phyloP scores from a whole-genome alignment of 164 flowering plant genomes.

The Taxillus chinensis region DNA sequence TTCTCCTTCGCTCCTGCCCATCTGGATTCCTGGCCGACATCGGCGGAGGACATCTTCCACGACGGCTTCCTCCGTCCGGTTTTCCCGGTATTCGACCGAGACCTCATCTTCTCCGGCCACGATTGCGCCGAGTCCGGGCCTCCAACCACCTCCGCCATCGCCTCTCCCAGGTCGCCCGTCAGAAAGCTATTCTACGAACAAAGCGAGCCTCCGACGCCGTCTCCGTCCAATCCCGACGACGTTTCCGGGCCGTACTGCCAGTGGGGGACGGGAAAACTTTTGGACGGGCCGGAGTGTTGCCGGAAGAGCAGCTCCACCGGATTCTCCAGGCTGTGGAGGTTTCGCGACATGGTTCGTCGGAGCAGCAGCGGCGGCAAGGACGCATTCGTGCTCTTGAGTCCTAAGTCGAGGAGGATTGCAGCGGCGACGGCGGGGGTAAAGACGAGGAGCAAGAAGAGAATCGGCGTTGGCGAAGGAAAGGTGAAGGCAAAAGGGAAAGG shows the following conservation, averaged over 20 bases:
- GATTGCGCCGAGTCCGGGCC: not conserved
- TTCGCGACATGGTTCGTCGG: not conserved
- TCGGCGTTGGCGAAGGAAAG: not conserved
- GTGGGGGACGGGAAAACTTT: not conserved
- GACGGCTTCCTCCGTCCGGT: not conserved
- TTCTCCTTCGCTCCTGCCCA: not conserved
- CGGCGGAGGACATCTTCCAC: not conserved
- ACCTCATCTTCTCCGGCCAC: not conserved
- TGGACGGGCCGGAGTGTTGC: not conserved
- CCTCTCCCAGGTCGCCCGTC: not conserved
- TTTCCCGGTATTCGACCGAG: not conserved
- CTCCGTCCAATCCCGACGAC: not conserved
- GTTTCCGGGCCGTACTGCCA: not conserved
- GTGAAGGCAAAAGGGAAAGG: not conserved
- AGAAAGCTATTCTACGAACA: not conserved
- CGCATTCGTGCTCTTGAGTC: not conserved
- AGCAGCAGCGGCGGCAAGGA: slow-evolving; percentile 3
- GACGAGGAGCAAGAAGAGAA: no score
- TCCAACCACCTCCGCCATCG: not conserved
- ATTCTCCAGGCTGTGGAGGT: slow-evolving; percentile 1
- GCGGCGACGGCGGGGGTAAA: not conserved
- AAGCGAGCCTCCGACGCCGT: not conserved
- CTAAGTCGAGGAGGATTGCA: not conserved
- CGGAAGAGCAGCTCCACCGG: not conserved
- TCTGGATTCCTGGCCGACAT: not conserved